These are phyloP conservation scores for Cymbidium sinense DNA, from an alignment of 106 monocot species.

Conservation along the genomic window DNA sequence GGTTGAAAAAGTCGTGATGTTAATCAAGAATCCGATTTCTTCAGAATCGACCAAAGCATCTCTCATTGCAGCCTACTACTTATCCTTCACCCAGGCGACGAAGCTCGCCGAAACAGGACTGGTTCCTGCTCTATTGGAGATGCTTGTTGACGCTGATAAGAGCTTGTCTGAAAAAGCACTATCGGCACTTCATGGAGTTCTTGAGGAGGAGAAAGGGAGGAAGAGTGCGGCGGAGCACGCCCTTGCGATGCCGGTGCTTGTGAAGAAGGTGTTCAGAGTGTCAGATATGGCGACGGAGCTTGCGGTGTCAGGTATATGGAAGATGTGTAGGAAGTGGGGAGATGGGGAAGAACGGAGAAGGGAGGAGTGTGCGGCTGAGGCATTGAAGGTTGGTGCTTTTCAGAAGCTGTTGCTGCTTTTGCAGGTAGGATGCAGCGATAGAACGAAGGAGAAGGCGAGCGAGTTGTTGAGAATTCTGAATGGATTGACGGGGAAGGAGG, in stretches of 20 bases:
- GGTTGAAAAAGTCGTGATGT: slow-evolving; percentile 26
- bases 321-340: slow-evolving; percentile 37
- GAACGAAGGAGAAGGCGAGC: slow-evolving; percentile 41
- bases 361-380: slow-evolving; percentile 21
- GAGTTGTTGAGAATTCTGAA: slow-evolving; percentile 48
- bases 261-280: too few species aligned
- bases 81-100: neutral
- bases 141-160: slow-evolving; percentile 49
- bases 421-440: slow-evolving; percentile 36
- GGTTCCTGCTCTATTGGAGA: slow-evolving; percentile 39
- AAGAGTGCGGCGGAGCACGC: slow-evolving; percentile 25
- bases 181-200: slow-evolving; percentile 40
- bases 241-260: slow-evolving; percentile 50
- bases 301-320: slow-evolving; percentile 64
- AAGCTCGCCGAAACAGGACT: slow-evolving; percentile 27
- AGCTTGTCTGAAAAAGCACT: slow-evolving; percentile 59
- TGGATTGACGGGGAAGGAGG: slow-evolving; percentile 18
- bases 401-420: slow-evolving; percentile 53
- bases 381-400: slow-evolving; percentile 42
- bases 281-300: slow-evolving; percentile 62
- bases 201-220: slow-evolving; percentile 22
- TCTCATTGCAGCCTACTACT: slow-evolving; percentile 39
- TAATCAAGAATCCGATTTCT: slow-evolving; percentile 52
- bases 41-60: slow-evolving; percentile 47
- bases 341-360: neutral